phyloP scores from a whole-genome alignment of 345 rosid genomes.

The Linum trigynum region DNA sequence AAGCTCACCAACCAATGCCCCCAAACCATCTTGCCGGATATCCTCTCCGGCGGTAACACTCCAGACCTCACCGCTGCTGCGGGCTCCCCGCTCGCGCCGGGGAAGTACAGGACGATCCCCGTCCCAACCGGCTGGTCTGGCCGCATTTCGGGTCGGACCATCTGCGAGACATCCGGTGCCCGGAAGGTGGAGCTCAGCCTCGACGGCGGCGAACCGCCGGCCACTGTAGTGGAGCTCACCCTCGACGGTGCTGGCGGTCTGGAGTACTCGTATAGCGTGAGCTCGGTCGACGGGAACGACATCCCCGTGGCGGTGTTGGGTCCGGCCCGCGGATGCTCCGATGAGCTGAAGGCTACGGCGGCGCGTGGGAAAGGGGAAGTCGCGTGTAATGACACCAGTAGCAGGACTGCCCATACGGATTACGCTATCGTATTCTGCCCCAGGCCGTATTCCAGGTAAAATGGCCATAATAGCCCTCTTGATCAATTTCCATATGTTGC shows the following conservation, averaged over 20 bases:
- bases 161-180: conserved; percentile 42
- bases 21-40: conserved; percentile 69
- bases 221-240: conserved; percentile 79
- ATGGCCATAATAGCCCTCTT: too few relatives aligned
- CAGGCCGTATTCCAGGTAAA: conserved; percentile 70
- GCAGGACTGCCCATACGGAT: conserved; percentile 61
- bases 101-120: conserved; percentile 44
- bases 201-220: conserved; percentile 72
- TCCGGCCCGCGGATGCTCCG: conserved; percentile 38
- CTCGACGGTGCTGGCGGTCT: conserved; percentile 64
- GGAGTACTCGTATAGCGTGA: conserved; percentile 66
- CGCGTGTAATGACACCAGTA: conserved; percentile 78
- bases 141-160: conserved; percentile 72
- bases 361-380: conserved; percentile 20
- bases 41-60: conserved; percentile 51
- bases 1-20: conserved; percentile 69
- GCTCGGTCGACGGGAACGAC: conserved; percentile 66
- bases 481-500: too few relatives aligned
- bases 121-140: conserved; percentile 76
- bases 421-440: conserved; percentile 79
- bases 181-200: conserved; percentile 57
- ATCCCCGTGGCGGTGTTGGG: conserved; percentile 46
- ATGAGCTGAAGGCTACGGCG: conserved; percentile 29
- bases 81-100: conserved; percentile 49
- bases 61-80: conserved; percentile 2